Evolutionary conservation across 2,329 filamentous ascomycete genomes (phyloP).

Genomic region (Aspergillus niger): DNA sequence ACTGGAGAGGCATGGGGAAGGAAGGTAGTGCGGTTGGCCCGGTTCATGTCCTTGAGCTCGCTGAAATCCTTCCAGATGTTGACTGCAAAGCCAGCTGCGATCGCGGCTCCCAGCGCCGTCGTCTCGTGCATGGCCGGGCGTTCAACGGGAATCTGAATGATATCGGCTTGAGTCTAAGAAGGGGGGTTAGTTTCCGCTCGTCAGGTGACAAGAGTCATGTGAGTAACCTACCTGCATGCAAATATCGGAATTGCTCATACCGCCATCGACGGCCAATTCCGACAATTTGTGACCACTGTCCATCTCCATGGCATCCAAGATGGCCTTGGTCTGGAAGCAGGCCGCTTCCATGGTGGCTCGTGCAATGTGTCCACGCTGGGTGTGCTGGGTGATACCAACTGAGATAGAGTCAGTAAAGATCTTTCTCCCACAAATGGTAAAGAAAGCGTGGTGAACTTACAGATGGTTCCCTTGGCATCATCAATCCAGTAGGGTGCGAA

Average conservation of each 20-base stretch:
- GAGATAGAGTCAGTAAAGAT: slow-evolving; percentile 9
- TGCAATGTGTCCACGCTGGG: slow-evolving; percentile 80
- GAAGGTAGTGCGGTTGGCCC: slow-evolving; percentile 69
- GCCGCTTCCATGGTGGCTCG: slow-evolving; percentile 87
- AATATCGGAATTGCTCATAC: slow-evolving; percentile 83
- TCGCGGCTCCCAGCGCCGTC: slow-evolving; percentile 83
- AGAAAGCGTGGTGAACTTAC: slow-evolving; percentile 46
- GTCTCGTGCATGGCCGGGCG: slow-evolving; percentile 88
- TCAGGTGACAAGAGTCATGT: not conserved
- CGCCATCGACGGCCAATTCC: slow-evolving; percentile 80
- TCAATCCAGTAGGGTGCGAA: slow-evolving; percentile 96
- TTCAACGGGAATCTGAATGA: slow-evolving; percentile 80
- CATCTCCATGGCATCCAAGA: slow-evolving; percentile 86
- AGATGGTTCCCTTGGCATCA: slow-evolving; percentile 84
- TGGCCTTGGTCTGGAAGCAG: slow-evolving; percentile 90
- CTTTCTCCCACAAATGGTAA: not conserved
- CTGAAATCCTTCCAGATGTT: slow-evolving; percentile 75
- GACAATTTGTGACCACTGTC: slow-evolving; percentile 76
- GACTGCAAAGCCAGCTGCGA: slow-evolving; percentile 83
- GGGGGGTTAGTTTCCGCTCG: slow-evolving; percentile 18
- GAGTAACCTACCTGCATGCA: slow-evolving; percentile 70
- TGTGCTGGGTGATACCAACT: slow-evolving; percentile 84
- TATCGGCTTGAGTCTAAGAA: slow-evolving; percentile 73
- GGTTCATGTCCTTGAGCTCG: slow-evolving; percentile 73
- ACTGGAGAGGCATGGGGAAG: slow-evolving; percentile 63